A percentile compares a stretch with the other conserved stretches of the same genome.
Conservation (phyloP, 2,329 filamentous ascomycete genomes). For the Fusarium sp. region DNA sequence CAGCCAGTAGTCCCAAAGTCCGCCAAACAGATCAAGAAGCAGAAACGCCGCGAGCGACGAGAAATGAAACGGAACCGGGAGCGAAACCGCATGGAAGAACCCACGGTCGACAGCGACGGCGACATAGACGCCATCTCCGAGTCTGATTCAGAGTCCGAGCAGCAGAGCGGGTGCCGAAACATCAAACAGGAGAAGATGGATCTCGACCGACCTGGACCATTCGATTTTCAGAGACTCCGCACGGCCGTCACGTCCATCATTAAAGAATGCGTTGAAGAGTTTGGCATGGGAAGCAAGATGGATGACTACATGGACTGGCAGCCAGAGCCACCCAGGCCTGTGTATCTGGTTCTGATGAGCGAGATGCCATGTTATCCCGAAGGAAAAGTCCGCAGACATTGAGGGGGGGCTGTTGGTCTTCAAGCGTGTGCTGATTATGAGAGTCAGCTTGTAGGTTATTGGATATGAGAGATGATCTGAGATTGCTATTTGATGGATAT, state of each 20-base stretch:
- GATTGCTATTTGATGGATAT: not conserved
- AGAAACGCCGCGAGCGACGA: not conserved
- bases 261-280: conserved; percentile 10
- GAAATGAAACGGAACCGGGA: not conserved
- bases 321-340: conserved; percentile 22
- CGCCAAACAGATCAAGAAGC: not conserved
- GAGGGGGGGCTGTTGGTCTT: not conserved
- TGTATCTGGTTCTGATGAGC: conserved; percentile 18
- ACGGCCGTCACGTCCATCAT: conserved; percentile 11
- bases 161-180: not conserved
- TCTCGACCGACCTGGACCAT: not conserved
- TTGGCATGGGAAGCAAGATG: not conserved
- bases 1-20: not conserved
- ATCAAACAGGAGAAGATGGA: not conserved
- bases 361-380: conserved; percentile 27
- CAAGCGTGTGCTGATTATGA: not conserved
- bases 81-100: not conserved
- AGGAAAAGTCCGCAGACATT: not conserved
- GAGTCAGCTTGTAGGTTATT: not conserved
- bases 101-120: not conserved
- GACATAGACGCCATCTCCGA: not conserved
- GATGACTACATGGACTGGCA: conserved; percentile 37
- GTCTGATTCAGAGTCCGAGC: not conserved
- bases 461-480: not conserved
- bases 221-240: conserved; percentile 6